Evolutionary conservation across 2,329 filamentous ascomycete genomes (phyloP).

Genomic region (Calonectria montana): DNA sequence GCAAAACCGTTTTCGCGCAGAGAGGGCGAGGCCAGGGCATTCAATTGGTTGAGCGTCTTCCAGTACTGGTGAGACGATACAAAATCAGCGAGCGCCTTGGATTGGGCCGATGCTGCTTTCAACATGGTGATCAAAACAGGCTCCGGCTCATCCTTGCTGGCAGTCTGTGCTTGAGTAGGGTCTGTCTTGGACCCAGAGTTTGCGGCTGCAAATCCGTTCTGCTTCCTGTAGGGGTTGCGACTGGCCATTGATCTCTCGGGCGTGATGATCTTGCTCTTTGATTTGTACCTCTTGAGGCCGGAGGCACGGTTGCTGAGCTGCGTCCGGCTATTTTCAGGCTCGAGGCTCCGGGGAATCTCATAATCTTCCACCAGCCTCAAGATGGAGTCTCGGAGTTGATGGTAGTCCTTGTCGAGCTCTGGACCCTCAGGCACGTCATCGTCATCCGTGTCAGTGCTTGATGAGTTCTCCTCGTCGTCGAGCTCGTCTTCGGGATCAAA

Average conservation of each 20-base stretch:
- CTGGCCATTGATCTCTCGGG: conserved; percentile 64
- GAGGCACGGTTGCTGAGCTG: conserved; percentile 79
- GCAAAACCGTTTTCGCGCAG: conserved; percentile 77
- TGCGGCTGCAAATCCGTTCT: conserved; percentile 35
- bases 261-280: conserved; percentile 68
- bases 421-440: conserved; percentile 70
- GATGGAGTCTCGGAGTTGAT: conserved; percentile 83
- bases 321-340: conserved; percentile 68
- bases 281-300: conserved; percentile 68
- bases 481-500: conserved; percentile 75
- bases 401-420: conserved; percentile 82
- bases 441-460: conserved; percentile 69
- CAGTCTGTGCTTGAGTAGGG: conserved; percentile 15
- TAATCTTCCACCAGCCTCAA: conserved; percentile 85
- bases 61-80: conserved; percentile 87
- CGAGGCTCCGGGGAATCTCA: conserved; percentile 77
- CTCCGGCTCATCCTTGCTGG: conserved; percentile 53
- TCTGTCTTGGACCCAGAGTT: conserved; percentile 19
- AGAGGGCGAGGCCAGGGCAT: conserved; percentile 69
- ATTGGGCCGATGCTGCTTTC: conserved; percentile 80
- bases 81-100: conserved; percentile 83
- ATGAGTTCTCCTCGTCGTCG: conserved; percentile 74
- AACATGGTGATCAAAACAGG: conserved; percentile 77
- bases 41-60: conserved; percentile 82
- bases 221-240: conserved; percentile 67